A percentile compares a stretch with the other conserved stretches of the same genome.
Evolutionary conservation across 2,329 filamentous ascomycete species (phyloP).

Genomic region (Colletotrichum gloeosporioides): DNA sequence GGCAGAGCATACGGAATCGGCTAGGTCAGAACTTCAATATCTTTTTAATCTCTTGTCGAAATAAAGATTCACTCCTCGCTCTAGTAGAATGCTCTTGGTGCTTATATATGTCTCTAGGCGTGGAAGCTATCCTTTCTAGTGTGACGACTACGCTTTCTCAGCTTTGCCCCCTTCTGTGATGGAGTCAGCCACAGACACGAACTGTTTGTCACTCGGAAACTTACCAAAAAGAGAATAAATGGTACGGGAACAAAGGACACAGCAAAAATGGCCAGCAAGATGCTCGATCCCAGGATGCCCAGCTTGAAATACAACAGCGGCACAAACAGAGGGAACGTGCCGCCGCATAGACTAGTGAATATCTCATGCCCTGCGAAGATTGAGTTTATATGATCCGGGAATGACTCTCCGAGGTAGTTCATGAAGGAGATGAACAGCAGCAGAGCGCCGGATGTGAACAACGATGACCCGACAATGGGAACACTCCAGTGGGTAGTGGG

Average conservation of each 20-base stretch:
- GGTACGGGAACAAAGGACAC: slow-evolving; percentile 6
- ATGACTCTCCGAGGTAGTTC: slow-evolving; percentile 10
- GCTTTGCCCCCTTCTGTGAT: background rate
- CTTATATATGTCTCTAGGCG: background rate
- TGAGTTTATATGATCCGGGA: slow-evolving; percentile 1
- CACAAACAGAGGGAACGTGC: slow-evolving; percentile 8
- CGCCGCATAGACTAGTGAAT: slow-evolving; percentile 8
- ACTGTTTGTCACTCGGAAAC: background rate
- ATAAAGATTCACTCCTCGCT: background rate
- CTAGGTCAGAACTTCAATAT: background rate
- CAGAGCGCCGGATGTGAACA: slow-evolving; percentile 1
- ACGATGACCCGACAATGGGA: slow-evolving; percentile 1
- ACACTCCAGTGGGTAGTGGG: background rate
- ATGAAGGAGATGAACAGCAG: slow-evolving; percentile 5
- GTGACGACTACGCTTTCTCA: slow-evolving; percentile 1
- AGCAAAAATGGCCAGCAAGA: slow-evolving; percentile 4
- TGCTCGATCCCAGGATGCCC: background rate
- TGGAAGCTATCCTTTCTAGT: background rate
- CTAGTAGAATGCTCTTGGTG: background rate
- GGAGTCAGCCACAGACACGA: background rate
- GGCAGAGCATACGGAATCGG: background rate
- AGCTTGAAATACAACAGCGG: background rate
- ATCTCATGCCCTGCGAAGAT: slow-evolving; percentile 7
- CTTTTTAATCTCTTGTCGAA: background rate
- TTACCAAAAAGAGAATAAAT: slow-evolving; percentile 20